Base-by-base conservation (phyloP, 1,284 basidiomycete genomes). In the Malassezia slooffiae region DNA sequence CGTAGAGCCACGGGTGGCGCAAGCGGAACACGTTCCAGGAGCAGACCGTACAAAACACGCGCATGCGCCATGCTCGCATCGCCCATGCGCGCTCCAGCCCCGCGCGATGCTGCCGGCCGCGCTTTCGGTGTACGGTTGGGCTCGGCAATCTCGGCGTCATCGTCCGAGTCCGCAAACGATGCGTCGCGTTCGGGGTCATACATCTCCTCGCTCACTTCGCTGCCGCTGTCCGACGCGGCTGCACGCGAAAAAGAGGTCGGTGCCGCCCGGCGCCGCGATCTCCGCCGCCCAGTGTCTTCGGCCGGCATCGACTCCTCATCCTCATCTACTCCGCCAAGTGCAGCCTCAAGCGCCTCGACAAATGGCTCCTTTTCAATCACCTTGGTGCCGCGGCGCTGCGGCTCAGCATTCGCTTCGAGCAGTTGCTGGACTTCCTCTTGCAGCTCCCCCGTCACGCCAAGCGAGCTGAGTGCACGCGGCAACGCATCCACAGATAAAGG, bases 21-120 rank as follows among this genome's bases (percentile, higher is more conserved):
- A 10, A 48, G 30, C 3, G 46, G 46, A 15, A 48, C 34, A 3
- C 46, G 29, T 20, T 48, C 40, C 4, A 48, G 35, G 2, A 48
- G 26, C 13, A 48, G 23, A 2, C 41, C 28, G 21, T 33, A 48
- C 9, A 48, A 15, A 24, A 38, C 12, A 12, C 30, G 23, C 11
- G 40, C 46, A 20, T 20, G 24, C 17, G 13, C 40, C 6, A n/a
- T 22, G n/a, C n/a, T n/a, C n/a, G n/a, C n/a, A n/a, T n/a, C n/a
- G n/a, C n/a, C n/a, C n/a, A n/a, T n/a, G n/a, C n/a, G n/a, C n/a
- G n/a, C n/a, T n/a, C n/a, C n/a, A n/a, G n/a, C n/a, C n/a, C n/a
- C n/a, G n/a, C n/a, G n/a, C n/a, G n/a, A n/a, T n/a, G n/a, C n/a
- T n/a, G n/a, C n/a, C n/a, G n/a, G n/a, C n/a, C n/a, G n/a, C n/a